Evolutionary conservation across 345 rosid species (phyloP).

Genomic region (Aurinia saxatilis): DNA sequence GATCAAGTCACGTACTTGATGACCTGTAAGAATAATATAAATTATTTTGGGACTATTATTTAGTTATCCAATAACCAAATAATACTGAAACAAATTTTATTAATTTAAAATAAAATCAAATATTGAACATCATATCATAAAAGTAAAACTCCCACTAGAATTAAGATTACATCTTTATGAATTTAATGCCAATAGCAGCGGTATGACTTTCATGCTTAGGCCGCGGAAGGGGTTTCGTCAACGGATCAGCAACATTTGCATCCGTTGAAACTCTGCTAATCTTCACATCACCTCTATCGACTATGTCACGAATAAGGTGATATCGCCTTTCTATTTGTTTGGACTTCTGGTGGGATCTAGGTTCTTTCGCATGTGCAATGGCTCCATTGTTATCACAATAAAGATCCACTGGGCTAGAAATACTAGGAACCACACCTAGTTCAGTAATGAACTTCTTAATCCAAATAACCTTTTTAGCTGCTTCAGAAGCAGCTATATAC

Average conservation of each 20-base stretch:
- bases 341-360: not conserved
- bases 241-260: not conserved
- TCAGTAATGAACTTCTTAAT: not conserved
- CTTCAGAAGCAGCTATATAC: not conserved
- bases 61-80: too few relatives aligned
- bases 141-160: not conserved
- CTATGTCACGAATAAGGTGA: not conserved
- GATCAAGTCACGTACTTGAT: too few relatives aligned
- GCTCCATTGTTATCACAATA: not conserved
- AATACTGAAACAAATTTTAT: too few relatives aligned
- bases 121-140: not conserved
- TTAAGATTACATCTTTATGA: not conserved
- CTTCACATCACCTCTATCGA: slow-evolving; percentile 9
- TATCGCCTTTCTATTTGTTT: not conserved
- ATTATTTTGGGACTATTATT: too few relatives aligned
- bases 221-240: not conserved
- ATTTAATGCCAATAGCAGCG: not conserved
- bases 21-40: too few relatives aligned
- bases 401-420: not conserved
- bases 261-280: not conserved
- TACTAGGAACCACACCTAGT: not conserved
- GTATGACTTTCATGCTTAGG: not conserved
- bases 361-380: not conserved
- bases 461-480: not conserved
- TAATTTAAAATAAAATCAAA: not conserved